A percentile compares a stretch with the other conserved stretches of the same genome.
phyloP scores from a whole-genome alignment of 164 flowering plant species.

The Umbellularia californica region DNA sequence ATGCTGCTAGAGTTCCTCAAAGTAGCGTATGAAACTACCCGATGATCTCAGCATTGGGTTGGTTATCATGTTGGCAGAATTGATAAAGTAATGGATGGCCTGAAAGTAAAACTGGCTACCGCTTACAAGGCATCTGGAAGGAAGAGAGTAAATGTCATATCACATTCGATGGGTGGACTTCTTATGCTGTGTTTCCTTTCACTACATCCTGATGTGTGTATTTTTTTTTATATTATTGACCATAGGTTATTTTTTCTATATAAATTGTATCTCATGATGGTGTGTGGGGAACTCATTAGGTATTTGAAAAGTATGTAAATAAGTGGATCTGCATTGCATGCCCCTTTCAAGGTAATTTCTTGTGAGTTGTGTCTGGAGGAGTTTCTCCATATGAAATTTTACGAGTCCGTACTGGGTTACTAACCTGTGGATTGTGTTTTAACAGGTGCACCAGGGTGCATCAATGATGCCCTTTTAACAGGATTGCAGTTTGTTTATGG shows the following conservation, averaged over 20 bases:
- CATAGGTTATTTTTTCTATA: background rate
- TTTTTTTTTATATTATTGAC: background rate
- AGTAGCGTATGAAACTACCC: constrained; percentile 10
- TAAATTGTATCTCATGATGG: background rate
- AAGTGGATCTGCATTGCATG: constrained; percentile 91
- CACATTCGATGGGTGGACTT: constrained; percentile 97
- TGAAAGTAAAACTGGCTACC: constrained; percentile 57
- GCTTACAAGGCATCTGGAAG: constrained; percentile 85
- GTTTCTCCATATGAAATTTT: background rate
- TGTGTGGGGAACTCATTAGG: constrained; percentile 35
- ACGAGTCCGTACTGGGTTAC: background rate
- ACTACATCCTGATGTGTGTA: constrained; percentile 64
- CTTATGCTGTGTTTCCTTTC: constrained; percentile 69
- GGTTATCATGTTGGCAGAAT: constrained; percentile 41
- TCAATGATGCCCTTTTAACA: constrained; percentile 80
- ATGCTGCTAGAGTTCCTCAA: constrained; percentile 6
- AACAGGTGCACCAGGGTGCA: constrained; percentile 95
- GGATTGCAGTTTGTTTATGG: constrained; percentile 90
- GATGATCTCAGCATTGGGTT: constrained; percentile 13
- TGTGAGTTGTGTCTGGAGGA: background rate
- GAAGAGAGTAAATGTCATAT: constrained; percentile 75
- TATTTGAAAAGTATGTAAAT: constrained; percentile 67
- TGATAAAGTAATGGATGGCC: constrained; percentile 56
- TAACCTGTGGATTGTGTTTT: constrained; percentile 19
- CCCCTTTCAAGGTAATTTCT: constrained; percentile 80